Percentiles rank a stretch among this genome's conserved stretches.
phyloP scores from a whole-genome alignment of 371 early-diverging fungal species.

The Rhizopus delemar region DNA sequence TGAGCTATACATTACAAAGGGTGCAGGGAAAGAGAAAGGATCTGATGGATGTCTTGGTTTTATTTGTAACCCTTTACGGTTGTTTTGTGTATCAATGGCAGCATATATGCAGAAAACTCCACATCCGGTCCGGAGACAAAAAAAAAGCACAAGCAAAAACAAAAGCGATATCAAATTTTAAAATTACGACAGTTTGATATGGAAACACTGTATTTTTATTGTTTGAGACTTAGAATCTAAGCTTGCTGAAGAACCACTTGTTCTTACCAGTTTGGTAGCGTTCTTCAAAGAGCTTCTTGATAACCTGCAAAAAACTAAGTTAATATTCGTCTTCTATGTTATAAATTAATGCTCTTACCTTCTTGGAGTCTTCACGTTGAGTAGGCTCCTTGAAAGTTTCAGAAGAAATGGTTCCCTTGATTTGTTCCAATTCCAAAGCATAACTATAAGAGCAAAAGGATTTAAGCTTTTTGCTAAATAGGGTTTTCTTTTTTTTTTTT shows the following conservation, averaged over 20 bases:
- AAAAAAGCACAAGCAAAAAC: too few relatives aligned
- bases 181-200: too few relatives aligned
- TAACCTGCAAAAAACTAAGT: slow-evolving; percentile 42
- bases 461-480: not conserved
- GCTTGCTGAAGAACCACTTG: slow-evolving; percentile 99
- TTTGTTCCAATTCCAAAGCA: slow-evolving; percentile 81
- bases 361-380: slow-evolving; percentile 88
- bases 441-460: slow-evolving; percentile 46
- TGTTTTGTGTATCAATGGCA: too few relatives aligned
- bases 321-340: not conserved
- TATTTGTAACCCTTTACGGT: too few relatives aligned
- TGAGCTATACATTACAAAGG: too few relatives aligned
- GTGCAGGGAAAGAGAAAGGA: too few relatives aligned
- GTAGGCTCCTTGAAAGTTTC: slow-evolving; percentile 93
- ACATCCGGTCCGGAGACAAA: too few relatives aligned
- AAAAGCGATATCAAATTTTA: too few relatives aligned
- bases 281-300: slow-evolving; percentile 95
- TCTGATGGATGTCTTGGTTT: too few relatives aligned
- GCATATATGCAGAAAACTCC: too few relatives aligned
- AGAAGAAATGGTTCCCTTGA: slow-evolving; percentile 84
- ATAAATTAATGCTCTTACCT: slow-evolving; percentile 39
- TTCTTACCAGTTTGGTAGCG: slow-evolving; percentile 95
- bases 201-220: not conserved
- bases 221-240: slow-evolving; percentile 82
- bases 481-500: not conserved